Conservation (phyloP, 2,329 filamentous ascomycete genomes). For the Zalaria sp. region DNA sequence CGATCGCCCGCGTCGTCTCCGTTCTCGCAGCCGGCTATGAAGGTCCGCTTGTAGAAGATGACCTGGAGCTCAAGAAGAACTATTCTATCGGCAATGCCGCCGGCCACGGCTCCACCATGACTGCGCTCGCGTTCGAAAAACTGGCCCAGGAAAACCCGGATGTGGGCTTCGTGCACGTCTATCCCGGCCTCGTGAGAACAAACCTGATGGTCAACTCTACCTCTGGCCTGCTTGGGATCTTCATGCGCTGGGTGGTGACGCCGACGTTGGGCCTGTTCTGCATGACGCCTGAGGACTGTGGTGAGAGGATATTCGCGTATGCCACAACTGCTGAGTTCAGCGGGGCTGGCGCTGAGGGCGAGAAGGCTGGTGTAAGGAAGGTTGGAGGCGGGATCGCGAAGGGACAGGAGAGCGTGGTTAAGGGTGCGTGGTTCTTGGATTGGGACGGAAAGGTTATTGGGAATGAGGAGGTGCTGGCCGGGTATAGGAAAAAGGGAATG, state of each 20-base stretch:
- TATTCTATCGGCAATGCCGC: neutral
- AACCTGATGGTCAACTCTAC: neutral
- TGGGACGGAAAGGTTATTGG: slow-evolving; percentile 3
- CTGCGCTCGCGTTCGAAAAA: neutral
- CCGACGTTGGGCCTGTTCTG: too few species aligned
- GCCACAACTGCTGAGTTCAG: neutral
- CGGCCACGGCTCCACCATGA: neutral
- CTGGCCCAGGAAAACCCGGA: neutral
- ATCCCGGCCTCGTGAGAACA: neutral
- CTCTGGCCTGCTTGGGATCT: neutral
- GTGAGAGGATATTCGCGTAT: neutral
- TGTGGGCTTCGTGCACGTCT: neutral
- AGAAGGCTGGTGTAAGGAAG: neutral
- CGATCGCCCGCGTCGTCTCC: neutral
- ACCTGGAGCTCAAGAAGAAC: slow-evolving; percentile 1
- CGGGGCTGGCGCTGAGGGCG: neutral
- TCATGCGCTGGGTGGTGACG: too few species aligned
- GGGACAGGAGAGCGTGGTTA: neutral
- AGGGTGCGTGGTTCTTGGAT: slow-evolving; percentile 7
- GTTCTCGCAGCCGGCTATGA: neutral
- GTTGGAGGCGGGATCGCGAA: neutral
- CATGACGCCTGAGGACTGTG: too few species aligned
- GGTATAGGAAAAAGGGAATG: slow-evolving; percentile 5
- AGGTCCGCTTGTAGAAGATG: neutral
- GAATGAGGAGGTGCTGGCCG: slow-evolving; percentile 5